phyloP scores from a whole-genome alignment of 1,139 yeast species.

The Suhomyces yuchorum region DNA sequence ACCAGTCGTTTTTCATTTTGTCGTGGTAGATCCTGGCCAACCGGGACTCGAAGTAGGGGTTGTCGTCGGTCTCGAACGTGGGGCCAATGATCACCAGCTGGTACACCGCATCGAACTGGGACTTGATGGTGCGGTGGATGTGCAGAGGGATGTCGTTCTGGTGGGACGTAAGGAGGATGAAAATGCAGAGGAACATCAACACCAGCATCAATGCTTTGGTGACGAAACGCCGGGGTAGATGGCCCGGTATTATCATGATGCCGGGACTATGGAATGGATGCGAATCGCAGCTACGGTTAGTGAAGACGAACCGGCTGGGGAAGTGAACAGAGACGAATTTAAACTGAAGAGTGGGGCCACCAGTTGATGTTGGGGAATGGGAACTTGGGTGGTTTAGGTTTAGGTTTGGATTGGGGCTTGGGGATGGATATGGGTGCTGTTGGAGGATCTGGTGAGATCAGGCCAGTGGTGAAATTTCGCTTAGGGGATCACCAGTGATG shows the following conservation, averaged over 20 bases:
- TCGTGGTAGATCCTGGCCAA: conserved; percentile 2
- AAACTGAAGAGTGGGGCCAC: too few relatives aligned
- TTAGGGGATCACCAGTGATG: background rate
- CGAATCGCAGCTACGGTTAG: too few relatives aligned
- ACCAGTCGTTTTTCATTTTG: conserved; percentile 18
- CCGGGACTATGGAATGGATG: background rate
- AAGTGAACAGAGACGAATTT: too few relatives aligned
- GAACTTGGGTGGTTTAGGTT: too few relatives aligned
- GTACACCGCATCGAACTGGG: conserved; percentile 4
- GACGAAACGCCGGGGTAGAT: conserved; percentile 10
- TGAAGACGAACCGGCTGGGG: too few relatives aligned
- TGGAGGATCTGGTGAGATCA: background rate
- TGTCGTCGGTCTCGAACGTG: conserved; percentile 8
- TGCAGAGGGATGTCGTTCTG: conserved; percentile 2
- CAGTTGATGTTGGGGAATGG: too few relatives aligned
- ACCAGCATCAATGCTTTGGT: conserved; percentile 6
- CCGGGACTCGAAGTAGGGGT: conserved; percentile 10
- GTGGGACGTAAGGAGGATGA: conserved; percentile 2
- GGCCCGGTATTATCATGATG: conserved; percentile 7
- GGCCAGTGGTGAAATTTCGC: background rate
- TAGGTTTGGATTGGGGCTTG: too few relatives aligned
- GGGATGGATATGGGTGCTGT: too few relatives aligned
- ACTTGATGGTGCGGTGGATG: conserved; percentile 4
- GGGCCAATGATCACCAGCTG: conserved; percentile 3
- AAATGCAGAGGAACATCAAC: background rate